Evolutionary conservation across 2,329 filamentous ascomycete genomes (phyloP).

Genomic region (Cordyceps militaris): DNA sequence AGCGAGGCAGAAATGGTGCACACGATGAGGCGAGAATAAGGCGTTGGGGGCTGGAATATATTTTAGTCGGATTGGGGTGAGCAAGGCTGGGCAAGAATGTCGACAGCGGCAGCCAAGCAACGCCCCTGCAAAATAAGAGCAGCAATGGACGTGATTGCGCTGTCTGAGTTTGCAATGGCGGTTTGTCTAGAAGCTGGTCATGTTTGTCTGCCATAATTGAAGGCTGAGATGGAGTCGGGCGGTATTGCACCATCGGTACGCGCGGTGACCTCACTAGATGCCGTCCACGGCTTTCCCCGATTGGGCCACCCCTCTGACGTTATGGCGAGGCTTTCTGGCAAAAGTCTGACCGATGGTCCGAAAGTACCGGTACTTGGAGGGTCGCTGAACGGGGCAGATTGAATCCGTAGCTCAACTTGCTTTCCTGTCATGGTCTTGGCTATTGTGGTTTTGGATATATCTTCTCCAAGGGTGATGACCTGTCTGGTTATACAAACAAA

Average conservation of each 20-base stretch:
- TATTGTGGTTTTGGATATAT: too few species aligned
- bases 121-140: neutral
- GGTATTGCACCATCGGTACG: constrained; percentile 14
- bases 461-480: too few species aligned
- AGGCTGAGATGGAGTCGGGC: neutral
- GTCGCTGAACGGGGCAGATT: neutral
- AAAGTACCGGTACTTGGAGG: constrained; percentile 4
- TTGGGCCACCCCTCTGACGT: constrained; percentile 1
- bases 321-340: constrained; percentile 9
- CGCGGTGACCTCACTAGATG: neutral
- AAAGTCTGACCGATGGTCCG: constrained; percentile 11
- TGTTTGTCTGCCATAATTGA: neutral
- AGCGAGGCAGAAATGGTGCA: neutral
- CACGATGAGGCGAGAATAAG: neutral
- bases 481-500: too few species aligned
- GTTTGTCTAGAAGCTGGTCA: neutral
- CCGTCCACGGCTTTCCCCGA: neutral
- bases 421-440: too few species aligned
- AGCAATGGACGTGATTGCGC: neutral
- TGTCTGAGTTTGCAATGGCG: neutral
- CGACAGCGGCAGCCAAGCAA: neutral
- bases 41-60: neutral
- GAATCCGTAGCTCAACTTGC: too few species aligned
- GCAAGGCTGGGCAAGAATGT: constrained; percentile 9
- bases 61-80: neutral